Conservation (phyloP, 1,284 basidiomycete species). For the Ganoderma multipileum region DNA sequence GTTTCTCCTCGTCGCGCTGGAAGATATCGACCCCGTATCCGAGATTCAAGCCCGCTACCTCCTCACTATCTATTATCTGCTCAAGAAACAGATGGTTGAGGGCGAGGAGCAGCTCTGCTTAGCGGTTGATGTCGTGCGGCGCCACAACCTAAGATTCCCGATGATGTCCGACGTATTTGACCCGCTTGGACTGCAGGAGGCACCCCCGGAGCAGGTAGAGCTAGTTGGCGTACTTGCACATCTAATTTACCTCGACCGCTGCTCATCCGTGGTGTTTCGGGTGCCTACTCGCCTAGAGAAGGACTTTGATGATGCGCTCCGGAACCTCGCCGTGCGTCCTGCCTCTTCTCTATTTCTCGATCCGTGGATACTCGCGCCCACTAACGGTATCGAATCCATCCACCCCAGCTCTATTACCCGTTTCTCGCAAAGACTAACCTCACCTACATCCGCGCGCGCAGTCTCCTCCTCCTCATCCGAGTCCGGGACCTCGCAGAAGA, state of each 20-base stretch:
- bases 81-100: slow-evolving; percentile 33
- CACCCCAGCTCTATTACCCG: slow-evolving; percentile 28
- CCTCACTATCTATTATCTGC: slow-evolving; percentile 35
- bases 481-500: slow-evolving; percentile 14
- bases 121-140: slow-evolving; percentile 27
- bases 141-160: slow-evolving; percentile 23
- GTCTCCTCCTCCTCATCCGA: slow-evolving; percentile 26
- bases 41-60: slow-evolving; percentile 34
- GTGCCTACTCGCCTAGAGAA: slow-evolving; percentile 26
- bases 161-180: slow-evolving; percentile 21
- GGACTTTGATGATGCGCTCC: slow-evolving; percentile 32
- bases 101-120: slow-evolving; percentile 33
- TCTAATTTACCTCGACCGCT: slow-evolving; percentile 37
- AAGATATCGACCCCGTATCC: slow-evolving; percentile 29
- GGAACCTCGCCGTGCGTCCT: slow-evolving; percentile 29
- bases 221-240: slow-evolving; percentile 35
- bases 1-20: slow-evolving; percentile 27
- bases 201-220: slow-evolving; percentile 30
- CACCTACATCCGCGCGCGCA: slow-evolving; percentile 31
- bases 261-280: slow-evolving; percentile 32
- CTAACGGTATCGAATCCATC: neutral
- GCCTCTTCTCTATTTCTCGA: neutral
- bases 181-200: slow-evolving; percentile 22
- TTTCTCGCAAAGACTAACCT: slow-evolving; percentile 31
- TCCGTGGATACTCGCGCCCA: neutral